phyloP scores from a whole-genome alignment of 2,329 filamentous ascomycete genomes.

The Ophiosphaerella herpotricha region DNA sequence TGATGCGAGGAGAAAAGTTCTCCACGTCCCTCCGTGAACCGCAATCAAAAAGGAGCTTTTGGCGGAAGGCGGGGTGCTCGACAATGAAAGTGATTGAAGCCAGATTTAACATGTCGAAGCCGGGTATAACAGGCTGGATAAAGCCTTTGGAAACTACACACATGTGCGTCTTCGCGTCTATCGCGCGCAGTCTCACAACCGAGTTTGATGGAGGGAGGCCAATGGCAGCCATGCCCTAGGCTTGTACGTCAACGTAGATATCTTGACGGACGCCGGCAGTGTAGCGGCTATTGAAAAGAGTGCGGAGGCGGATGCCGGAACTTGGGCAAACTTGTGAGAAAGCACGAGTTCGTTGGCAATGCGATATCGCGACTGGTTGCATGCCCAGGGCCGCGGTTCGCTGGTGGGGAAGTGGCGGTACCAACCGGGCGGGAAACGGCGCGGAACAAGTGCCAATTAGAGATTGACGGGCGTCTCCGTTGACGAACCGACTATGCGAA shows the following conservation, averaged over 20 bases:
- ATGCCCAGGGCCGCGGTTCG: not conserved
- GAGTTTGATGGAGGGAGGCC: conserved; percentile 7
- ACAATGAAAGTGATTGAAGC: conserved; percentile 15
- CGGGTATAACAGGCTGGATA: conserved; percentile 12
- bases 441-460: not conserved
- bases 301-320: too few relatives aligned
- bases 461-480: too few relatives aligned
- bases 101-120: conserved; percentile 13
- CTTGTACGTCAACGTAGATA: not conserved
- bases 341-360: too few relatives aligned
- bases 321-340: too few relatives aligned
- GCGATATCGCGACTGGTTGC: too few relatives aligned
- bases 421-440: conserved; percentile 2
- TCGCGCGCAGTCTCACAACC: conserved; percentile 12
- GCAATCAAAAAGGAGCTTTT: conserved; percentile 19
- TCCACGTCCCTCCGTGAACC: conserved; percentile 19
- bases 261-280: not conserved
- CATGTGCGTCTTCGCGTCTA: conserved; percentile 17
- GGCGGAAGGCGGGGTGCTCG: conserved; percentile 4
- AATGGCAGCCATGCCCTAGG: conserved; percentile 6
- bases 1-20: conserved; percentile 17
- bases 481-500: too few relatives aligned
- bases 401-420: conserved; percentile 1
- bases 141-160: conserved; percentile 16
- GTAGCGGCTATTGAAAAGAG: not conserved